Evolutionary conservation across 441 rosid species (phyloP).

Genomic region (Viola pubescens): DNA sequence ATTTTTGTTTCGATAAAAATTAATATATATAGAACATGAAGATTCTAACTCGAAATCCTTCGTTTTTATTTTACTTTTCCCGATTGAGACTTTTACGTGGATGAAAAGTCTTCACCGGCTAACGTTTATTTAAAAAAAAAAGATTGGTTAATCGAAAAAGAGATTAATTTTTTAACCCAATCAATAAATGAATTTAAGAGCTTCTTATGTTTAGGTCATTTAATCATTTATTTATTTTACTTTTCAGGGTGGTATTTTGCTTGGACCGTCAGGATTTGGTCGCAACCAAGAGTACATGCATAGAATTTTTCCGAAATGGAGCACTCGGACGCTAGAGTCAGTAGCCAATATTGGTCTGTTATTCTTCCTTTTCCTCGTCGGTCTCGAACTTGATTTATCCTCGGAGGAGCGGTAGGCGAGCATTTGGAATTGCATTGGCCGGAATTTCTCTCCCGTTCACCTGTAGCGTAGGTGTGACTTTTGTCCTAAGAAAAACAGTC

Average conservation of each 20-base stretch:
- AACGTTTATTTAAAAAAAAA: too few species aligned
- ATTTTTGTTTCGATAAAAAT: too few species aligned
- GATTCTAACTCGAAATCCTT: too few species aligned
- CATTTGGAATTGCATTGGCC: conserved; percentile 12
- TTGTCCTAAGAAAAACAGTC: conserved; percentile 9
- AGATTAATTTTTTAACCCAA: not conserved
- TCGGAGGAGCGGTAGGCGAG: conserved; percentile 8
- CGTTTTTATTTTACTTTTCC: too few species aligned
- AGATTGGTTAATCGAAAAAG: too few species aligned
- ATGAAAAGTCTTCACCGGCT: too few species aligned
- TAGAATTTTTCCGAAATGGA: conserved; percentile 11
- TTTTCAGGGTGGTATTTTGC: conserved; percentile 15
- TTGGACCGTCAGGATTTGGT: conserved; percentile 14
- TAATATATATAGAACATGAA: too few species aligned
- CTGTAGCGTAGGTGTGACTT: conserved; percentile 4
- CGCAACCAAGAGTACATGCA: conserved; percentile 5
- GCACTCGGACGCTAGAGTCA: conserved; percentile 12
- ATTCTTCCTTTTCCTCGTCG: conserved; percentile 17
- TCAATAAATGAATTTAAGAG: not conserved
- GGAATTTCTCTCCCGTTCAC: conserved; percentile 9
- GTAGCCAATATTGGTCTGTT: conserved; percentile 14
- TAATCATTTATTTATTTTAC: too few species aligned
- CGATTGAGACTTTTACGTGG: too few species aligned
- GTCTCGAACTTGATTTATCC: conserved; percentile 12
- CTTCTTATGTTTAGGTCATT: not conserved